Base-by-base conservation (phyloP, 768 basidiomycete species). In the Mycena alexandri region DNA sequence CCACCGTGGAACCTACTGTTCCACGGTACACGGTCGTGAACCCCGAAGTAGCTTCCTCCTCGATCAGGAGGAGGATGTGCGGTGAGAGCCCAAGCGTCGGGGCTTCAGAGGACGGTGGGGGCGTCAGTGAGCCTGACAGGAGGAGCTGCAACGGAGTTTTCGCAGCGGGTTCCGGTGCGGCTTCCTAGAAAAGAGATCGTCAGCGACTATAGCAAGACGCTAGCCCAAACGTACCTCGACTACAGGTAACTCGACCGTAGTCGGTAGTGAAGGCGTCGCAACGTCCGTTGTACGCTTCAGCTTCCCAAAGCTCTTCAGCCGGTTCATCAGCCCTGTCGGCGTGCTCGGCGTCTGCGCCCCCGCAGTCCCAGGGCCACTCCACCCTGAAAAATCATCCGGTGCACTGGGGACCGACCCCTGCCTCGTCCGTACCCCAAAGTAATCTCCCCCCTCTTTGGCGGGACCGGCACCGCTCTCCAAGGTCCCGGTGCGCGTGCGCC, bases 1-100 rank as follows among this genome's bases (percentile, higher is more conserved):
- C 64, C 34, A 80, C 87, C 10, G 88, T 86, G 38, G 83, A 84
- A 1, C 84, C 83, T 3, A 92, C 88, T 29, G 86, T 85, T 3
- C 94, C 90, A 38, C 94, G 85, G 74, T 96, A 98, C 1, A 94
- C 79, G 3, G 87, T 90, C 3, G 84, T 86, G 88, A 92, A 96
- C 29, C 90, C 90, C 3, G 88, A 88, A 24, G 86, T 81, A 7
- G 84, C 87, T 75, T 97, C 96, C 75, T 97, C 95, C 2, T 93
- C 90, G 50, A 99, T 91, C 66, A 93, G 80, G 34, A 99, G 88
- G 42, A 93, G 83, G 12, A 79, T 66, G 25, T 93, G 77, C 0
- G 84, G 82, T 0, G 70, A 71, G 10, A 71, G 21, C 24, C 66
- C 70, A 3, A 71, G 55, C 12, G 70, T 71, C 51, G 97, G 97